Conservation (phyloP, 2,329 filamentous ascomycete genomes). For the Fusarium sp. region DNA sequence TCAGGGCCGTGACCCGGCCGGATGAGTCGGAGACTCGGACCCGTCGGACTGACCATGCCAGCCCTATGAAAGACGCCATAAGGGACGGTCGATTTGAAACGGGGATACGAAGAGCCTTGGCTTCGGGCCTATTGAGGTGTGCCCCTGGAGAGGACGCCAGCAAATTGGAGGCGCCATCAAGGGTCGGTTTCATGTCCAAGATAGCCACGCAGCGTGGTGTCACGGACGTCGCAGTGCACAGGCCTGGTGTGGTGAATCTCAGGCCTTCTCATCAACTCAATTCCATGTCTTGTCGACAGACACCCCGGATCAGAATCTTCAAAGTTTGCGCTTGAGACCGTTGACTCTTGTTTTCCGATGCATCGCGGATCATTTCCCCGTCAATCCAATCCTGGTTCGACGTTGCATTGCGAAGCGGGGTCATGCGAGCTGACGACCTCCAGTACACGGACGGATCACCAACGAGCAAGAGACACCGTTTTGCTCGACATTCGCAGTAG, state of each 20-base stretch:
- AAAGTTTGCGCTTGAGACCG: slow-evolving; percentile 13
- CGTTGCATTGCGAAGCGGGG: slow-evolving; percentile 39
- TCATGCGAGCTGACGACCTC: slow-evolving; percentile 22
- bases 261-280: neutral
- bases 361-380: slow-evolving; percentile 38
- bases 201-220: slow-evolving; percentile 26
- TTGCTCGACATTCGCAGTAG: slow-evolving; percentile 4
- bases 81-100: slow-evolving; percentile 7
- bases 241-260: slow-evolving; percentile 1
- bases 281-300: neutral
- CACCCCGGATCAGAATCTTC: neutral
- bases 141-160: slow-evolving; percentile 6
- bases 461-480: slow-evolving; percentile 9
- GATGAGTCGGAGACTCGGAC: slow-evolving; percentile 20
- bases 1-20: slow-evolving; percentile 7
- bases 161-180: slow-evolving; percentile 9
- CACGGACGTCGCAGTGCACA: slow-evolving; percentile 16
- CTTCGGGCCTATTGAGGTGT: slow-evolving; percentile 9
- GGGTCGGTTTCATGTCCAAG: slow-evolving; percentile 19
- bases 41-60: slow-evolving; percentile 6
- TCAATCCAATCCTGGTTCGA: slow-evolving; percentile 11
- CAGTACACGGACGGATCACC: slow-evolving; percentile 18
- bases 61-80: slow-evolving; percentile 16
- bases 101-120: slow-evolving; percentile 11
- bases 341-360: slow-evolving; percentile 28